Evolutionary conservation across 1,284 basidiomycete species (phyloP), one percentile per base, ranked within the genome.

Genomic region (Puccinia hordei): DNA sequence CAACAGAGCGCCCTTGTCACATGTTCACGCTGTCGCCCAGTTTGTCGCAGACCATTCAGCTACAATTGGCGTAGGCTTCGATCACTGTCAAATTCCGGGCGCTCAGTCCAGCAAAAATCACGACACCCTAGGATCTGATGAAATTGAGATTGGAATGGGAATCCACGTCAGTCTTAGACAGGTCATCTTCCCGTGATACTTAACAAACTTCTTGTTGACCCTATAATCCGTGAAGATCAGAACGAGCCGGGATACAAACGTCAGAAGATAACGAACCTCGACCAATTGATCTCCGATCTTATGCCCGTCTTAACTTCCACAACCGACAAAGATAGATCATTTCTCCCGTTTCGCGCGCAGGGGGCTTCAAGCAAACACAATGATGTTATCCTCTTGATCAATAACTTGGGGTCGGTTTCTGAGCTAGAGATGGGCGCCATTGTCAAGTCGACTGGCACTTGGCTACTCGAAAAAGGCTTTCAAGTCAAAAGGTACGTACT

Each of bases 1-100:
- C 30, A 51, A 66, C 30, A 80, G 93, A 2, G 91, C 87, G 0
- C 87, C 87, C 77, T 88, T 97, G n/a, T 89, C 92, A 71, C 89
- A 92, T 75, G 92, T 95, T 9, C 89, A 92, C 85, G 85, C 87
- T 46, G 83, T 92, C 13, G 92, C 93, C 0, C 88, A 92, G 85
- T 91, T 89, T 86, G 89, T 92, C 44, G 88, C 91, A 0, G 87
- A 88, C 12, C 88, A 89, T 66, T 82, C 86, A 19, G 94, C 90
- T 6, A 95, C 94, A 0, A 90, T 96, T 82, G 95, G 95, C 63
- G 91, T 92, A 68, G 93, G 93, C n/a, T 88, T 96, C 63, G 94
- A 94, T 66, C 95, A 97, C 86, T 94, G 92, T 83, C 93, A 96
- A 86, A 93, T 94, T 83, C 82, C 38, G 65, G 81, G 44, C 9